Percentiles rank a stretch among this genome's conserved stretches.
phyloP scores from a whole-genome alignment of 345 rosid genomes.

The Raphanus raphanistrum region DNA sequence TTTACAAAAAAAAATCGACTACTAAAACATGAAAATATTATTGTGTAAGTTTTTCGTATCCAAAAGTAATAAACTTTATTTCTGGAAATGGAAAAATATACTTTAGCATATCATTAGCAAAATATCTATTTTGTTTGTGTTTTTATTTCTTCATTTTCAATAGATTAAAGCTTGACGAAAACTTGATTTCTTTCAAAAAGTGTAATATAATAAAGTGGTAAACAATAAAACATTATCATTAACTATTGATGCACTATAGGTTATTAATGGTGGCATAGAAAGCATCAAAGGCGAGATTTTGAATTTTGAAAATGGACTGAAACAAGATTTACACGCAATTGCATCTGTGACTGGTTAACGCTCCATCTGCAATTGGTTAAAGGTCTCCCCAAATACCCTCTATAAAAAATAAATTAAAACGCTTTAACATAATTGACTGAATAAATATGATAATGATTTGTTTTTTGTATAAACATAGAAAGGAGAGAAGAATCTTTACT shows the following conservation, averaged over 20 bases:
- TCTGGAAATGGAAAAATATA: no score
- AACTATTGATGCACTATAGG: constrained; percentile 37
- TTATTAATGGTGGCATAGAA: constrained; percentile 47
- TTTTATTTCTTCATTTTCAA: not conserved
- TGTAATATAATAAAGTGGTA: no score
- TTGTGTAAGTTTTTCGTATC: no score
- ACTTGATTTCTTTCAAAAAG: not conserved
- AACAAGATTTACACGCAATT: constrained; percentile 52
- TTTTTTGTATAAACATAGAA: no score
- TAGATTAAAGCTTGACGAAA: not conserved
- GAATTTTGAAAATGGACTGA: constrained; percentile 44
- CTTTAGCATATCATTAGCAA: no score
- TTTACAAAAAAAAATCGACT: no score
- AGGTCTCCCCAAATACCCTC: constrained; percentile 22
- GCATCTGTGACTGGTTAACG: constrained; percentile 57
- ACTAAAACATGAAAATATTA: no score
- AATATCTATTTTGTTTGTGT: not conserved
- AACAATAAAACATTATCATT: not conserved
- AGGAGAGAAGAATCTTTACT: no score
- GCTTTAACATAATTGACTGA: not conserved
- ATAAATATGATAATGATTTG: no score
- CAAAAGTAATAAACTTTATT: no score
- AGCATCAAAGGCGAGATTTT: constrained; percentile 50
- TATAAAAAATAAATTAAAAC: not conserved
- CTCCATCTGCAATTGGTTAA: constrained; percentile 41